These are phyloP conservation scores for Wickerhamomyces ciferrii DNA, from an alignment of 805 yeast genomes.

Conservation along the genomic window DNA sequence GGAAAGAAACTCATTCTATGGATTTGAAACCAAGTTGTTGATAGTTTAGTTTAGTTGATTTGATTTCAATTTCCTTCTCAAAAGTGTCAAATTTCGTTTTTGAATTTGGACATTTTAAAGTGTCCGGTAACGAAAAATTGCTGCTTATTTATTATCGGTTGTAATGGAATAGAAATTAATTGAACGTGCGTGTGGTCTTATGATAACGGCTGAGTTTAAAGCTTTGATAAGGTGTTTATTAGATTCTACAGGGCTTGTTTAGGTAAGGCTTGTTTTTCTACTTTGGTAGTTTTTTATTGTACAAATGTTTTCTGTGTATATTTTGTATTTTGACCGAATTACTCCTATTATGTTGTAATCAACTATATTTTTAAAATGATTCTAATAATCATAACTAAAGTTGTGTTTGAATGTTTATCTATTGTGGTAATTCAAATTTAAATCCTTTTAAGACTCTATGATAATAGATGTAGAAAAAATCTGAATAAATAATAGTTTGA, in stretches of 20 bases:
- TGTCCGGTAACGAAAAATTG: background rate
- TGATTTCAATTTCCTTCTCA: too few relatives aligned
- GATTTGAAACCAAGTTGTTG: background rate
- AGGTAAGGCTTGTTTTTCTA: background rate
- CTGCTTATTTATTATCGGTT: background rate
- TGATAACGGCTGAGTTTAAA: too few relatives aligned
- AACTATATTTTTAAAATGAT: too few relatives aligned
- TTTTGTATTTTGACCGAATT: background rate
- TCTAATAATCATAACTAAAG: too few relatives aligned
- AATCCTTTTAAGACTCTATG: conserved; percentile 72
- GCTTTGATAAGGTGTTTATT: too few relatives aligned
- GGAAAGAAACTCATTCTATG: conserved; percentile 42
- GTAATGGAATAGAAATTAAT: too few relatives aligned
- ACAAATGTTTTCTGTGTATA: too few relatives aligned
- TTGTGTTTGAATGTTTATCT: too few relatives aligned
- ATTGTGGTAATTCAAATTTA: conserved; percentile 62
- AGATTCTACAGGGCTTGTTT: too few relatives aligned
- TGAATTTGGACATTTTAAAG: background rate
- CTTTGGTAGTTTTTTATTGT: background rate
- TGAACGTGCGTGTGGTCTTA: background rate
- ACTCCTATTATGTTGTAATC: too few relatives aligned
- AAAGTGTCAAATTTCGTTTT: background rate
- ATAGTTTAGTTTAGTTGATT: too few relatives aligned
- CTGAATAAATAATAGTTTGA: conserved; percentile 87
- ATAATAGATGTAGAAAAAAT: conserved; percentile 92